Conservation (phyloP, 2,329 filamentous ascomycete species). For the Xylariaceae sp. region DNA sequence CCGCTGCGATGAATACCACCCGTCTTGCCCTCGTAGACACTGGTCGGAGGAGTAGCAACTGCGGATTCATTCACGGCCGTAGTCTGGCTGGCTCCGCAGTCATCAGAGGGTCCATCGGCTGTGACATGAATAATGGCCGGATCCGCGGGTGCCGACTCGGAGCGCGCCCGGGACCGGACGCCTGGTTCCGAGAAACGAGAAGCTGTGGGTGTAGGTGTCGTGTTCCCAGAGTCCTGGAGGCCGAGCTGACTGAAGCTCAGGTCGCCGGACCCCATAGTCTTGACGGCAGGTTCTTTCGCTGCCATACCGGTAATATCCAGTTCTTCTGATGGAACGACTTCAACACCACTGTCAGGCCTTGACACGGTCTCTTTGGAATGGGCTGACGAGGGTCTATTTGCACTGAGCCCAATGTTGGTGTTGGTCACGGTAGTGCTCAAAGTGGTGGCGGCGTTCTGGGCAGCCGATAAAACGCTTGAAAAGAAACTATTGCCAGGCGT, state of each 20-base stretch:
- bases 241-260: conserved; percentile 85
- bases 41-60: conserved; percentile 54
- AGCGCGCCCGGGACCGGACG: conserved; percentile 39
- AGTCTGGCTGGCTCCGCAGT: conserved; percentile 31
- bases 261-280: conserved; percentile 83
- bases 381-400: conserved; percentile 33
- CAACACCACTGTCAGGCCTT: conserved; percentile 30
- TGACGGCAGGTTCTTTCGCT: conserved; percentile 68
- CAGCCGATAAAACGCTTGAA: conserved; percentile 84
- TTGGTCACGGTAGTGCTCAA: conserved; percentile 69
- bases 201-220: conserved; percentile 47
- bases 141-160: conserved; percentile 53
- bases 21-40: conserved; percentile 56
- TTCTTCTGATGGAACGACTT: conserved; percentile 36
- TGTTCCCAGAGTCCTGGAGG: conserved; percentile 54
- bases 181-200: conserved; percentile 44
- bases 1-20: conserved; percentile 52
- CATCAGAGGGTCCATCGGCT: conserved; percentile 30
- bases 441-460: conserved; percentile 80
- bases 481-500: conserved; percentile 71
- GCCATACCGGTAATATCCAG: conserved; percentile 34
- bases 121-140: conserved; percentile 17
- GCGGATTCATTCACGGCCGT: conserved; percentile 44
- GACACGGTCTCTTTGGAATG: conserved; percentile 24
- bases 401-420: conserved; percentile 47